Evolutionary conservation across 192 early-diverging fungal species (phyloP).

Genomic region (Coemansia sp.): DNA sequence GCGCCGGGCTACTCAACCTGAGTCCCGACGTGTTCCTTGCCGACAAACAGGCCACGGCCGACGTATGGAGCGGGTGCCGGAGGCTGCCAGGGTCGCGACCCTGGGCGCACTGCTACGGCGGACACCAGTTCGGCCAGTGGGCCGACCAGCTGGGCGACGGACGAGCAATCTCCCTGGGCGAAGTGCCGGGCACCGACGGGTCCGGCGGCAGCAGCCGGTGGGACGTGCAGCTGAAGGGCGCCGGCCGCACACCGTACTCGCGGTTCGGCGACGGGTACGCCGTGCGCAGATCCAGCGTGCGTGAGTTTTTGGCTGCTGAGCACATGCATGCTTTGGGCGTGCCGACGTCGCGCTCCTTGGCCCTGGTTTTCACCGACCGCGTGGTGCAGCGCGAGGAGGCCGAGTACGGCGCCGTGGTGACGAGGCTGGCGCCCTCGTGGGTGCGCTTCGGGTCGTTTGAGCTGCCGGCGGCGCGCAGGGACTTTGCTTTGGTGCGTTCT

Average conservation of each 20-base stretch:
- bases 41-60: constrained; percentile 22
- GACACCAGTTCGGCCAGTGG: constrained; percentile 69
- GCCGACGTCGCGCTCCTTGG: constrained; percentile 75
- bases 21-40: constrained; percentile 1
- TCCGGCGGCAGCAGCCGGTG: constrained; percentile 36
- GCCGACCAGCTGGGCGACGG: constrained; percentile 85
- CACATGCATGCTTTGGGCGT: constrained; percentile 65
- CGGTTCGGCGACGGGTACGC: constrained; percentile 86
- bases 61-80: constrained; percentile 44
- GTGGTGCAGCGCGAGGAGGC: constrained; percentile 64
- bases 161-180: constrained; percentile 76
- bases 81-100: constrained; percentile 53
- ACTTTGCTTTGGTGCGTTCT: constrained; percentile 51
- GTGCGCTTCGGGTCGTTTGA: constrained; percentile 89
- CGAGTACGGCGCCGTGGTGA: constrained; percentile 76
- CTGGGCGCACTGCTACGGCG: constrained; percentile 70
- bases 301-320: constrained; percentile 71
- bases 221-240: constrained; percentile 87
- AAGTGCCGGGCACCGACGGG: no score
- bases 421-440: constrained; percentile 74
- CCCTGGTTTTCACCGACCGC: constrained; percentile 62
- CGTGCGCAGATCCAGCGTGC: constrained; percentile 79
- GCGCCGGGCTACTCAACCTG: constrained; percentile 22
- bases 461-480: constrained; percentile 66
- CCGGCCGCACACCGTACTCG: constrained; percentile 82